Evolutionary conservation across 2,329 filamentous ascomycete genomes (phyloP), one percentile per base, ranked within the genome.

Genomic region (Talaromyces atroroseus): DNA sequence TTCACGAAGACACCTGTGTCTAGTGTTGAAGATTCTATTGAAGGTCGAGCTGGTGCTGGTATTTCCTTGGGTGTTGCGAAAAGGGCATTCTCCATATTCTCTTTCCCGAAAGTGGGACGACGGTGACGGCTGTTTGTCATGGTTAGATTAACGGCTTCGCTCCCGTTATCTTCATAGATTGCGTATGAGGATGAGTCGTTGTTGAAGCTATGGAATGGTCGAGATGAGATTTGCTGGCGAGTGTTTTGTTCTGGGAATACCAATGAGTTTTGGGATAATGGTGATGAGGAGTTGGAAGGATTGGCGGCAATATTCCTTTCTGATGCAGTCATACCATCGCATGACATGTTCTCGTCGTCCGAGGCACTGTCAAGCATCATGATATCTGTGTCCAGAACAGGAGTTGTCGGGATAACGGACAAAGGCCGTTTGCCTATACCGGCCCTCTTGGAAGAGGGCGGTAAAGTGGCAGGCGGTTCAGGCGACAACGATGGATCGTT

Each of bases 401-500:
- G 60, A 16, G 57, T 49, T 6, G 66, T 64, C 14, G 73, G 65
- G 14, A 76, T 65, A 21, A 76, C 72, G 21, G 75, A 73, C 16
- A 78, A 65, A 0, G 76, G 74, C 1, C 76, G 68, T 63, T 78
- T 78, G 3, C 69, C 69, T 23, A 69, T 66, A 5, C 65, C 62
- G 52, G 64, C 71, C 49, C 71, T 71, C 42, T 70, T 65, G 12
- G 70, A 67, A 48, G 65, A 71, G n/a, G 70, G 68, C n/a, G 72
- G 66, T 14, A 66, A 59, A 12, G 67, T 55, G 53, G 66, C 70
- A 11, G 72, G 64, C 2, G 73, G 72, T 2, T 67, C 65, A 2
- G 68, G 69, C 6, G 76, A 76, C 20, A 73, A 64, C 1, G 71
- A 71, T 8, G 73, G 71, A 57, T 79, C 72, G 58, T 81, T 81